These are phyloP conservation scores for Multifurca ochricompacta DNA, from an alignment of 768 basidiomycete species.

Conservation along the genomic window DNA sequence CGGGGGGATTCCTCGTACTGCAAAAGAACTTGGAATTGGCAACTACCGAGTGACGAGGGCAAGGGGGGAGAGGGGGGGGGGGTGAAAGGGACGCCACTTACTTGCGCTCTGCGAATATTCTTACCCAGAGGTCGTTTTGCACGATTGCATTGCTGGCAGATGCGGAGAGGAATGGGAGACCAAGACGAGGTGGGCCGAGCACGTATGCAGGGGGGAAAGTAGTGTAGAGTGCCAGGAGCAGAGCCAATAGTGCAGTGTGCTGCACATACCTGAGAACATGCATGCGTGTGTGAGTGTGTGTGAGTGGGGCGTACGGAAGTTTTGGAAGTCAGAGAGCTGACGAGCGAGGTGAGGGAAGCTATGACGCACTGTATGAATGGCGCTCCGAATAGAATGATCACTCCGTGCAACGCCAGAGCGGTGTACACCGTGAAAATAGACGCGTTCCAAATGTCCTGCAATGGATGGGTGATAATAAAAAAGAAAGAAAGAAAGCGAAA, in stretches of 20 bases:
- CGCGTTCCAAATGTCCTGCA: constrained; percentile 46
- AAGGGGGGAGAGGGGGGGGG: too few relatives aligned
- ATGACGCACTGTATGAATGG: constrained; percentile 53
- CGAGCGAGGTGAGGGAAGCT: too few relatives aligned
- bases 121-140: constrained; percentile 60
- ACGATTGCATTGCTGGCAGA: constrained; percentile 37
- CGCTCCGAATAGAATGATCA: constrained; percentile 68
- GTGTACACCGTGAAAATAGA: constrained; percentile 43
- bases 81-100: constrained; percentile 35
- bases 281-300: not conserved
- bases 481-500: not conserved
- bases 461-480: constrained; percentile 9
- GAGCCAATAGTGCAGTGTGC: constrained; percentile 61
- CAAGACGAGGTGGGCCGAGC: constrained; percentile 49
- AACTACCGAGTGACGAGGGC: too few relatives aligned
- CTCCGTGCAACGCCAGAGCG: constrained; percentile 39
- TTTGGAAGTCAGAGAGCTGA: too few relatives aligned
- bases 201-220: constrained; percentile 63
- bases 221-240: constrained; percentile 58
- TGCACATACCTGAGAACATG: constrained; percentile 26
- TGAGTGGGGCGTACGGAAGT: not conserved
- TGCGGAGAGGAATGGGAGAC: constrained; percentile 19
- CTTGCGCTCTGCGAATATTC: constrained; percentile 77
- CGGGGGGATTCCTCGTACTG: constrained; percentile 57
- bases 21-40: not conserved